Base-by-base conservation (phyloP, 306 rosid species). In the Prunus mira region DNA sequence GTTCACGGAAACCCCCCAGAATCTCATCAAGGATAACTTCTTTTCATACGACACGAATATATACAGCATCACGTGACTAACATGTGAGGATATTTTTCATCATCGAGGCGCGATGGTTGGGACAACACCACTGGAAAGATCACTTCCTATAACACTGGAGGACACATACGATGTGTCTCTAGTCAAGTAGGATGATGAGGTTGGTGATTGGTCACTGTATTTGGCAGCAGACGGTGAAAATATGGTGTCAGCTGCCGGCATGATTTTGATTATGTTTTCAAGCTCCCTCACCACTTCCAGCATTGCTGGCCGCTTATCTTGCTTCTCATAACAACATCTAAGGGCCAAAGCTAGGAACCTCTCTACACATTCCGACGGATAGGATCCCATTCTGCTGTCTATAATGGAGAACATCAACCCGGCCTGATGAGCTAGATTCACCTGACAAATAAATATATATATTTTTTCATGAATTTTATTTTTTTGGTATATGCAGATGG, bases 251-350 rank as follows among this genome's bases (percentile, higher is more conserved):
- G 79, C 63, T 73, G 85, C 93, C 7, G 97, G 93, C 61, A 84
- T 57, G 80, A 81, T 78, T 45, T 79, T 76, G 47, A 84, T 83
- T 47, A 91, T 84, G 79, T 82, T 82, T 79, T 91, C 93, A 0
- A 91, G 82, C 84, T 89, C 88, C 80, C 92, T 89, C 65, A 89
- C 97, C 80, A 91, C 93, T 55, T 86, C 93, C 57, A 75, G 3
- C 97, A 89, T 89, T 27, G 86, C 76, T 19, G 97, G 97, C 25
- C 97, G 68, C 58, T 76, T 76, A 41, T 89, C 91, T 78, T 75
- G 83, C 71, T 73, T 69, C 46, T 91, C 92, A 65, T 84, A 84
- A 81, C 97, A 91, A 76, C 93, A 91, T 66, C 89, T 80, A 19
- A 91, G 91, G 57, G 93, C 93, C 18, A 89, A 78, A 66, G 67